Evolutionary conservation across 2,329 filamentous ascomycete genomes (phyloP).

Genomic region (Neodidymelliopsis sp.): DNA sequence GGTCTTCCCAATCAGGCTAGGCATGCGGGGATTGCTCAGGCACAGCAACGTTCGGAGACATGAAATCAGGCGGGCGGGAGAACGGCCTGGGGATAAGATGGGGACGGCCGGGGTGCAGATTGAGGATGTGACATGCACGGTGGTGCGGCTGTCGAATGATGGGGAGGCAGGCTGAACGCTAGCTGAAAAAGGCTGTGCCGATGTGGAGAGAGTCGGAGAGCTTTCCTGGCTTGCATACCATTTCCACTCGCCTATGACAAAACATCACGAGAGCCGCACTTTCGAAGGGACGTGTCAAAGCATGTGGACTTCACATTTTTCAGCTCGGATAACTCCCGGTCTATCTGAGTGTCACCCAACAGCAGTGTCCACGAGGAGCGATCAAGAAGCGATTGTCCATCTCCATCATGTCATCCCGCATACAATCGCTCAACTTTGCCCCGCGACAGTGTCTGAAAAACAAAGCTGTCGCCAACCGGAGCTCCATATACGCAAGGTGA

Average conservation of each 20-base stretch:
- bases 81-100: conserved; percentile 14
- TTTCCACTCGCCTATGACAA: conserved; percentile 11
- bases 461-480: conserved; percentile 57
- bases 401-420: conserved; percentile 49
- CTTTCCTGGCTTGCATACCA: conserved; percentile 4
- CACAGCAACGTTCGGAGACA: conserved; percentile 8
- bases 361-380: conserved; percentile 51
- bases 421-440: conserved; percentile 28
- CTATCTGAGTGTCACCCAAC: conserved; percentile 39
- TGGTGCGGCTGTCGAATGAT: conserved; percentile 7
- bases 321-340: background rate
- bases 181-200: background rate
- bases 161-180: background rate
- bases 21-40: conserved; percentile 11
- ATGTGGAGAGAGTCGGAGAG: conserved; percentile 10
- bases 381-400: conserved; percentile 53
- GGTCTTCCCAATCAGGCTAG: conserved; percentile 10
- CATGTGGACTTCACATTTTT: conserved; percentile 1
- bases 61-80: conserved; percentile 16
- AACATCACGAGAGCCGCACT: conserved; percentile 3
- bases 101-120: conserved; percentile 6
- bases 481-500: conserved; percentile 68
- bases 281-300: background rate
- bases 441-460: conserved; percentile 59
- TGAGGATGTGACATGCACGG: conserved; percentile 1